Base-by-base conservation (phyloP, 345 rosid genomes). In the Alliaria petiolata region DNA sequence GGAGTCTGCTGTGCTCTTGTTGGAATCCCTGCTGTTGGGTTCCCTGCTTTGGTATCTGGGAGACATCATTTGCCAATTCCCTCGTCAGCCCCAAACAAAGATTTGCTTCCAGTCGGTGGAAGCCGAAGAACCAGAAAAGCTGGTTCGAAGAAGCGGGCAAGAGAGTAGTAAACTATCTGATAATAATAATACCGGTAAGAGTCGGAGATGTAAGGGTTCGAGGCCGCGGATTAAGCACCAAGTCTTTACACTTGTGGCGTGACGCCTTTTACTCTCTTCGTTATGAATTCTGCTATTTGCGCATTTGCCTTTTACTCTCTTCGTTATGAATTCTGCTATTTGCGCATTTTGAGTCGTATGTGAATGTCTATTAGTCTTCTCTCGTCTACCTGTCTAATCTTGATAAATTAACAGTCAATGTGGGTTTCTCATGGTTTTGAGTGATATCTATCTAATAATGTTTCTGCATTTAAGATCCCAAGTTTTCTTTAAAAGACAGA, bases 21-120 rank as follows among this genome's bases (percentile, higher is more conserved):
- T 87, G 97, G 98, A 93, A 91, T 87, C 98, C 96, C 98, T 93
- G 98, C 96, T 86, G 98, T 85, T 89, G 98, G 98, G 93, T 93
- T 93, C 98, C 98, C 97, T 93, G 98, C 88, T 89, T 79, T 93
- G 97, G 96, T 85, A 81, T 83, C 85, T 93, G 65, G 75, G 65
- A 92, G 81, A 83, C 81, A 80, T 84, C 97, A 83, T 84, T 74
- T 85, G 92, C 90, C 92, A 76, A 56, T 86, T 77, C 80, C 70
- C 75, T 46, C 59, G 71, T 53, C 59, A 69, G 79, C 83, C 85
- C 70, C 42, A 6, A 77, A 70, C 78, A 47, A 74, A 52, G 70
- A 25, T 36, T 69, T 69, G 70, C 61, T 53, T 59, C 84, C 72
- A 34, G 75, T 70, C 36, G 14, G 14, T 38, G 76, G 88, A 39